Conservation (phyloP, 257 asterid genomes). For the Marsdenia floribunda region DNA sequence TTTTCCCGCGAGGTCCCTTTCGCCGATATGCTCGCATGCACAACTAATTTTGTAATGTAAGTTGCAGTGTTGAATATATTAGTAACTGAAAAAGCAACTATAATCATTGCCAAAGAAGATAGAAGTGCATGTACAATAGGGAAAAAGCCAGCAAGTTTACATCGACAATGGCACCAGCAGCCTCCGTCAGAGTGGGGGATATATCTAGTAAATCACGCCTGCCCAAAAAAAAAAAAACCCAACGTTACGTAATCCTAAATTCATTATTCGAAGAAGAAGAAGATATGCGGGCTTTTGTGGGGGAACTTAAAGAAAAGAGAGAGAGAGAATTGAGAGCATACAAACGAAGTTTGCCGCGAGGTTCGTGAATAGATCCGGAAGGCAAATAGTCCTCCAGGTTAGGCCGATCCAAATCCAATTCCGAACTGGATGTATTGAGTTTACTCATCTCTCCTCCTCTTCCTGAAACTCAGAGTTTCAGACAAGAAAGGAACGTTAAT, state of each 20-base stretch:
- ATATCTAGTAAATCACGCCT: constrained; percentile 94
- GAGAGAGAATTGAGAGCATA: constrained; percentile 14
- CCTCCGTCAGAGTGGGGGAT: constrained; percentile 91
- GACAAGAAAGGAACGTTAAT: background rate
- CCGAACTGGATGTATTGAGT: constrained; percentile 53
- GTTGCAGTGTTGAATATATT: background rate
- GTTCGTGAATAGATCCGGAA: constrained; percentile 78
- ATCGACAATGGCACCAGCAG: constrained; percentile 96
- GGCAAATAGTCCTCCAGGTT: constrained; percentile 90
- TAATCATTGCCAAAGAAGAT: background rate
- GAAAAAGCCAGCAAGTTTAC: constrained; percentile 26
- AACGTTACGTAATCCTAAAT: background rate
- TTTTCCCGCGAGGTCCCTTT: background rate
- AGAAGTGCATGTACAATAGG: background rate
- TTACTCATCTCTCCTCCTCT: constrained; percentile 28
- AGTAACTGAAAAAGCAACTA: background rate
- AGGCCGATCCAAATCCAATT: constrained; percentile 91
- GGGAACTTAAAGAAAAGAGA: background rate
- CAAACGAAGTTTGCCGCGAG: constrained; percentile 76
- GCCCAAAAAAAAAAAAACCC: background rate
- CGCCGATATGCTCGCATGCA: background rate
- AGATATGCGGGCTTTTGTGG: too few relatives aligned
- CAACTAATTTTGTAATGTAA: background rate
- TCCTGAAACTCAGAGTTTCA: background rate
- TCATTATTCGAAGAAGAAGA: background rate